Percentiles rank a stretch among this genome's conserved stretches.
phyloP scores from a whole-genome alignment of 495 filamentous ascomycete genomes.

The Baudoinia panamericana region DNA sequence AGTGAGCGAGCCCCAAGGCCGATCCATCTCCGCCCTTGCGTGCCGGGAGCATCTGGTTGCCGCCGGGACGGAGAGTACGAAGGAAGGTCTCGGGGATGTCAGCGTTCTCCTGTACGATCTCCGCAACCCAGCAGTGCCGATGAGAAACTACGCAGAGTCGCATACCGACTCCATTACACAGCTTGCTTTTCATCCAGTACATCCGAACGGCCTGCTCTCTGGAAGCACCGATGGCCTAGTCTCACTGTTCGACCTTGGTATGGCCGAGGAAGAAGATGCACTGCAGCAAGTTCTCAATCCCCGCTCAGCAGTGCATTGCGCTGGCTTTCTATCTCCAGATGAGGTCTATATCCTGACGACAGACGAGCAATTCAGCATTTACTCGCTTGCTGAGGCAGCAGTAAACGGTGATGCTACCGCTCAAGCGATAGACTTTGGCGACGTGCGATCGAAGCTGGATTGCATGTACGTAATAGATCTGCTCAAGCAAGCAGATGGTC shows the following conservation, averaged over 20 bases:
- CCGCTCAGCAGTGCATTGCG: constrained; percentile 65
- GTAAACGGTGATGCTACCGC: constrained; percentile 40
- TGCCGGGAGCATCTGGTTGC: constrained; percentile 50
- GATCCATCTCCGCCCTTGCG: constrained; percentile 49
- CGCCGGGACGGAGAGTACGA: constrained; percentile 56
- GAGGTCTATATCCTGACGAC: constrained; percentile 49
- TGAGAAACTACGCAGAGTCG: constrained; percentile 61
- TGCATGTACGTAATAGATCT: constrained; percentile 80
- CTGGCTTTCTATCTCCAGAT: constrained; percentile 52
- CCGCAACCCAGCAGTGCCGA: constrained; percentile 40
- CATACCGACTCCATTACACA: constrained; percentile 90
- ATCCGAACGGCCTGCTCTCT: constrained; percentile 56
- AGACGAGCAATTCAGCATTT: constrained; percentile 62
- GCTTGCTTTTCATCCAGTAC: constrained; percentile 53
- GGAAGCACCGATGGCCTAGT: constrained; percentile 88
- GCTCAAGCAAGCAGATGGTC: constrained; percentile 9
- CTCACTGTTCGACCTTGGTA: constrained; percentile 65
- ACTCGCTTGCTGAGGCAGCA: constrained; percentile 47
- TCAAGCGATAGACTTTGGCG: constrained; percentile 52
- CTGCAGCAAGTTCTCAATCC: constrained; percentile 81
- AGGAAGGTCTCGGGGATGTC: constrained; percentile 39
- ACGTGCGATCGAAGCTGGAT: constrained; percentile 54
- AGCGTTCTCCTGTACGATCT: constrained; percentile 48
- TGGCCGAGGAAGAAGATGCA: constrained; percentile 74
- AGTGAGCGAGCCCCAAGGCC: constrained; percentile 3